Evolutionary conservation across 2,329 filamentous ascomycete species (phyloP).

Genomic region (Herpotrichia juniperi): DNA sequence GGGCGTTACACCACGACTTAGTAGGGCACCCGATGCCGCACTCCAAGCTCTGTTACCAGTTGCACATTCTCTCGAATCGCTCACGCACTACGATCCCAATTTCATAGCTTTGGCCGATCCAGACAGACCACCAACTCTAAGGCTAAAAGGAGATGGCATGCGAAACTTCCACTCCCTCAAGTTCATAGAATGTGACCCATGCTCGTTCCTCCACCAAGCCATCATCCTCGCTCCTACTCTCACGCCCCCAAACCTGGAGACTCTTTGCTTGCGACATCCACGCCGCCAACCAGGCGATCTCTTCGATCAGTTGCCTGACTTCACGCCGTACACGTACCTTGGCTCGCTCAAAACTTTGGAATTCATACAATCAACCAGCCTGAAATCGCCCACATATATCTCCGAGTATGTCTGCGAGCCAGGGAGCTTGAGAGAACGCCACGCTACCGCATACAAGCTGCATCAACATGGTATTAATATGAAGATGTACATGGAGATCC

Average conservation of each 20-base stretch:
- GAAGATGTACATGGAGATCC: conserved; percentile 32
- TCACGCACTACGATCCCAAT: conserved; percentile 33
- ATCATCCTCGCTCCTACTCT: conserved; percentile 32
- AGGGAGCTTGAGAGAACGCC: conserved; percentile 31
- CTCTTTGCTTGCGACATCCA: conserved; percentile 31
- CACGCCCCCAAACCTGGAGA: conserved; percentile 36
- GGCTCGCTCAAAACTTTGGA: conserved; percentile 35
- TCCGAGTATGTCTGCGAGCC: conserved; percentile 29
- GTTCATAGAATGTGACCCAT: conserved; percentile 35
- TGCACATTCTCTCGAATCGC: conserved; percentile 37
- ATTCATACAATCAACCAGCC: conserved; percentile 28
- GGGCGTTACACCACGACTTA: conserved; percentile 19
- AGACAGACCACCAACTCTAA: conserved; percentile 20
- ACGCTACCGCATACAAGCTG: conserved; percentile 33
- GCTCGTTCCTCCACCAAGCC: conserved; percentile 36
- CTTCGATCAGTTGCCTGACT: conserved; percentile 34
- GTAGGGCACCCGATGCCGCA: conserved; percentile 19
- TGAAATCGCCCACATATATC: conserved; percentile 11
- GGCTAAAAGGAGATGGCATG: conserved; percentile 31
- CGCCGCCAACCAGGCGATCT: conserved; percentile 18
- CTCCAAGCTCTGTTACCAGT: conserved; percentile 33
- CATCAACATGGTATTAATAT: conserved; percentile 33
- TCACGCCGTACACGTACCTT: conserved; percentile 30
- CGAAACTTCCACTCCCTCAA: conserved; percentile 37
- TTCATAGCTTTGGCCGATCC: conserved; percentile 21